Evolutionary conservation across 768 basidiomycete species (phyloP), one percentile per base, ranked within the genome.

Genomic region (Crepidotus variabilis): DNA sequence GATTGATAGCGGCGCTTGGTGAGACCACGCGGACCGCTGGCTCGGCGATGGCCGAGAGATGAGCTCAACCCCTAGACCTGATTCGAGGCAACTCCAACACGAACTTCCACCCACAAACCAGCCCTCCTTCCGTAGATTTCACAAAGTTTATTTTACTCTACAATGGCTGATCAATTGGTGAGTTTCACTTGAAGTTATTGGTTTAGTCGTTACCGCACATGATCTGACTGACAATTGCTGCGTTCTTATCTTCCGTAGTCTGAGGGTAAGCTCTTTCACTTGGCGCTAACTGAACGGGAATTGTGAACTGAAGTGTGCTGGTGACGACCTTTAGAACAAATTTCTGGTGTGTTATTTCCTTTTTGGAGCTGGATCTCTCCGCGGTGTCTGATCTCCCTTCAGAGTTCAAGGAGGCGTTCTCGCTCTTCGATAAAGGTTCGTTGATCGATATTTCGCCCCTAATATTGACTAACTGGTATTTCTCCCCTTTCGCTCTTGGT

Each of bases 341-440:
- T 95, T 65, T 84, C 92, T 66, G 93, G 93, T 92, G 67, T 47
- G 85, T 73, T 24, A 28, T 28, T 36, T 18, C 20, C 36, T 18
- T 13, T 49, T 52, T 57, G 22, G 2, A 20, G 47, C 33, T 21
- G 34, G 39, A 36, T 20, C 33, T 24, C 47, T 35, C 34, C 22
- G 49, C 11, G 22, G 54, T 50, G 60, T 24, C 55, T 57, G 46
- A 56, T 47, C 33, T 49, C 39, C 48, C 49, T 39, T 9, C 35
- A 61, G 94, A 96, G 75, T 98, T 95, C 85, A 98, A 96, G 82
- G 96, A 98, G 79, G 95, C 95, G 50, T 98, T 98, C 78, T 93
- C 94, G 57, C 83, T 98, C 20, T 98, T 98, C 72, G 94, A 97
- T 79, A 95, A 94, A 73, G 91, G 94, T 93, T 58, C 56, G 80